Base-by-base conservation (phyloP, 805 yeast species). In the Myxozyma vanderwaltii region DNA sequence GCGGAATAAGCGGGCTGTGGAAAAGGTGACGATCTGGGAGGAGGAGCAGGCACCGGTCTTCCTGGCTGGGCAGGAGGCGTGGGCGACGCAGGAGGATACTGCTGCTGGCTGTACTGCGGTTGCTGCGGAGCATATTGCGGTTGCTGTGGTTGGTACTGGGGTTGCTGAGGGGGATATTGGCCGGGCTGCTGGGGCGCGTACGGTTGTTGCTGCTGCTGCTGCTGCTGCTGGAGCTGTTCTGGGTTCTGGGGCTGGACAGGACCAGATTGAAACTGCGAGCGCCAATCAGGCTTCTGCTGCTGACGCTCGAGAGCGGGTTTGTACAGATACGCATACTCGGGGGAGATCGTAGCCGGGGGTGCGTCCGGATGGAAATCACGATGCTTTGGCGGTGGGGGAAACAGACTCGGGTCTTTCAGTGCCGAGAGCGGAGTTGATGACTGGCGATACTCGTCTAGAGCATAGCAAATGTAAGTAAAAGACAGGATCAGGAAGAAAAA, bases 351-450 rank as follows among this genome's bases (percentile, higher is more conserved):
- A 5, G 62, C 63, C 10, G 68, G 58, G 12, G 56, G 58, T 7
- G 67, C 71, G 4, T 56, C 74, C 15, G 68, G 67, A 10, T 74
- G 70, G 19, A 71, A 69, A 15, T 73, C 78, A 27, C 70, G 71
- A 38, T 82, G 73, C 51, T 67, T 71, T 0, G 85, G 85, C 1
- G 82, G 82, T 10, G 78, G 72, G 2, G 82, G 81, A 54, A 77
- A 72, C 8, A 76, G 52, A 12, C 59, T 63, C 21, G 79, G 73
- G 52, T 75, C 74, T 35, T 61, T 69, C 47, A 73, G 56, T 3
- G 74, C 61, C n/a, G 69, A 45, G 62, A 73, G 40, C 17, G 76
- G 65, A 19, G 39, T 40, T 31, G 61, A 17, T 12, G 65, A 43
- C 41, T 33, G 70, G 27, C 72, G 48, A 12, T 17, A 27, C 35